A percentile compares a stretch with the other conserved stretches of the same genome.
These are phyloP conservation scores for Fraxinus excelsior DNA, from an alignment of 257 asterid species.

Conservation along the genomic window DNA sequence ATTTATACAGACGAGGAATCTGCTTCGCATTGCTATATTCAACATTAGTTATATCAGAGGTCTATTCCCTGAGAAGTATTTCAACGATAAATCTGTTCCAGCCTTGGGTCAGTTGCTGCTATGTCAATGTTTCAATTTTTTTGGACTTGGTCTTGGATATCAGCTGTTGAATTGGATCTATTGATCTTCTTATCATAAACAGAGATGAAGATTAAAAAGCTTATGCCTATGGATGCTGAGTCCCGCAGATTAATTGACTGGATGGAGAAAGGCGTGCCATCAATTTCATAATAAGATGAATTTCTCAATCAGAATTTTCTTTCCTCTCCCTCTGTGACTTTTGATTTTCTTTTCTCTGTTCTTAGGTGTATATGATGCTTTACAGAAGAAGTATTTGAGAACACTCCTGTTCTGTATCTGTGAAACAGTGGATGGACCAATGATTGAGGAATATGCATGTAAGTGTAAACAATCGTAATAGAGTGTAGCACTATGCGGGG, in stretches of 20 bases:
- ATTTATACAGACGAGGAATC: slow-evolving; percentile 52
- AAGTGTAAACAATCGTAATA: slow-evolving; percentile 29
- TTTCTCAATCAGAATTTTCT: slow-evolving; percentile 15
- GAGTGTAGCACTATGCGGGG: not conserved
- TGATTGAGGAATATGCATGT: slow-evolving; percentile 94
- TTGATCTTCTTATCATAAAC: slow-evolving; percentile 28
- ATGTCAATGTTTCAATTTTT: not conserved
- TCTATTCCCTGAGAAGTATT: slow-evolving; percentile 90
- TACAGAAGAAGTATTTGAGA: slow-evolving; percentile 89
- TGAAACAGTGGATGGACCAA: slow-evolving; percentile 80
- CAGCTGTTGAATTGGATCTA: slow-evolving; percentile 15
- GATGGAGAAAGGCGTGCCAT: slow-evolving; percentile 89
- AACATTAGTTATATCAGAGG: slow-evolving; percentile 96
- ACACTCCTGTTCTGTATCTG: slow-evolving; percentile 86
- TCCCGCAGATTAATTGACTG: slow-evolving; percentile 94
- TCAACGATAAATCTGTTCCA: slow-evolving; percentile 89
- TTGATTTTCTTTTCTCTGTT: slow-evolving; percentile 20
- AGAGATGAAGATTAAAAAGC: slow-evolving; percentile 98
- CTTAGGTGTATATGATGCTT: slow-evolving; percentile 92
- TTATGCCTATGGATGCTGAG: slow-evolving; percentile 97
- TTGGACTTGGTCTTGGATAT: not conserved
- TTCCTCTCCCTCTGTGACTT: slow-evolving; percentile 17
- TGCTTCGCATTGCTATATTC: slow-evolving; percentile 82
- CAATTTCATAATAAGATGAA: not conserved
- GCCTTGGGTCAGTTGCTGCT: slow-evolving; percentile 69